Base-by-base conservation (phyloP, 768 basidiomycete genomes). In the Leccinum incarnatum region DNA sequence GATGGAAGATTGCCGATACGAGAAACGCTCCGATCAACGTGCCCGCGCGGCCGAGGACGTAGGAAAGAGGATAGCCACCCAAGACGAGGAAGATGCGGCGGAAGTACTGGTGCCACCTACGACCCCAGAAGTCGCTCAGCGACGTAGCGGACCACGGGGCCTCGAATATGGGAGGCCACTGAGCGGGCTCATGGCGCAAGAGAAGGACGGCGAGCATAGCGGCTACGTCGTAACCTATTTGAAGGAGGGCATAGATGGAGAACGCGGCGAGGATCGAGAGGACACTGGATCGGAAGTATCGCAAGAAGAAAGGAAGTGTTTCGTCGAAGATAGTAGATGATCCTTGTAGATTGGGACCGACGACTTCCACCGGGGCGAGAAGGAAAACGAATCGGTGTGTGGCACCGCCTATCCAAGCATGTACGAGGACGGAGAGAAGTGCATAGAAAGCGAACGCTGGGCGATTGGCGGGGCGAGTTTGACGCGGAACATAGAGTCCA, bases 1-100 rank as follows among this genome's bases (percentile, higher is more conserved):
- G 75, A 59, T 89, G 88, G 15, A 87, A 66, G 9, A 85, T 36
- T 2, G 76, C 85, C 0, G 88, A 89, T 4, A 79, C 66, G 1
- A 81, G 58, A 66, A 88, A 89, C 5, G 79, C 77, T 9, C 85
- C 85, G 2, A 88, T 42, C 2, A 87, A 71, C 1, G 70, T 74
- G 2, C 82, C 84, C 1, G 67, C 54, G 8, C 79, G 78, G 2
- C 87, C 86, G 17, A 81, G 63, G 11, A 85, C 42, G 30, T 69
- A 58, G 19, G 66, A 68, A 21, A 71, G 51, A 2, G 73, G 74
- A 12, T 55, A 56, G 2, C 66, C 67, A 12, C 77, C 78, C 7
- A 74, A 27, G 48, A 76, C 49, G 58, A 77, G 27, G 8, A 50
- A 77, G 3, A 48, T 30, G 7, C 61, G 69, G 23, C 78, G 74